Evolutionary conservation across 495 filamentous ascomycete species (phyloP).

Genomic region (Corynascus novoguineensis): DNA sequence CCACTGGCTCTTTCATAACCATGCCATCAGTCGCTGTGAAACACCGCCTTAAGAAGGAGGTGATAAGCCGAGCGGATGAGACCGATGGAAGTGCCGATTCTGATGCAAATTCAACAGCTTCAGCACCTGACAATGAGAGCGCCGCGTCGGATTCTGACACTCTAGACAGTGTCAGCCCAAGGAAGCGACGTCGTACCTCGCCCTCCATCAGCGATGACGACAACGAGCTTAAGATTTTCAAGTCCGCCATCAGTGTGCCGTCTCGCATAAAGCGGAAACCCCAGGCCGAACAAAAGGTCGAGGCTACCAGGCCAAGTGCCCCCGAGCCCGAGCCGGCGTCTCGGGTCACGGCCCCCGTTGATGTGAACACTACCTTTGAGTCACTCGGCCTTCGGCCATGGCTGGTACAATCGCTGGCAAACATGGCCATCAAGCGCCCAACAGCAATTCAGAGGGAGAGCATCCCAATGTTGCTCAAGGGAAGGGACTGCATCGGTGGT

Average conservation of each 20-base stretch:
- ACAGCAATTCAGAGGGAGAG: constrained; percentile 89
- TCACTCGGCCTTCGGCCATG: constrained; percentile 73
- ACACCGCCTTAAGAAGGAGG: constrained; percentile 5
- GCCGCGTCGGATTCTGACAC: constrained; percentile 33
- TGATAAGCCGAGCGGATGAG: neutral
- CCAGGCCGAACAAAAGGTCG: constrained; percentile 1
- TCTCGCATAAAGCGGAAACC: constrained; percentile 44
- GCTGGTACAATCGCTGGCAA: constrained; percentile 76
- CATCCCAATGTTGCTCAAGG: constrained; percentile 85
- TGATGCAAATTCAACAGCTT: constrained; percentile 1
- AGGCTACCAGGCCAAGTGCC: neutral
- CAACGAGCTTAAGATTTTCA: constrained; percentile 13
- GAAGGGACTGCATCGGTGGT: constrained; percentile 88
- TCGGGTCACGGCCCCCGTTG: constrained; percentile 35
- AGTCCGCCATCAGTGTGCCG: constrained; percentile 37
- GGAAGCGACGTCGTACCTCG: constrained; percentile 46
- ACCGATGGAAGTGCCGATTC: neutral
- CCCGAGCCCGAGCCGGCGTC: constrained; percentile 13
- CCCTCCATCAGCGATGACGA: constrained; percentile 13
- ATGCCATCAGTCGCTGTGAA: constrained; percentile 24
- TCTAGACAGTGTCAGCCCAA: constrained; percentile 41
- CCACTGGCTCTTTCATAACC: neutral
- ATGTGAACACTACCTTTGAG: constrained; percentile 62
- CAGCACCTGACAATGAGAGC: constrained; percentile 1
- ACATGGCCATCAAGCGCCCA: constrained; percentile 83